Percentiles rank a stretch among this genome's conserved stretches.
These are phyloP conservation scores for Blastocladiella britannica DNA, from an alignment of 192 early-diverging fungal species.

Conservation along the genomic window DNA sequence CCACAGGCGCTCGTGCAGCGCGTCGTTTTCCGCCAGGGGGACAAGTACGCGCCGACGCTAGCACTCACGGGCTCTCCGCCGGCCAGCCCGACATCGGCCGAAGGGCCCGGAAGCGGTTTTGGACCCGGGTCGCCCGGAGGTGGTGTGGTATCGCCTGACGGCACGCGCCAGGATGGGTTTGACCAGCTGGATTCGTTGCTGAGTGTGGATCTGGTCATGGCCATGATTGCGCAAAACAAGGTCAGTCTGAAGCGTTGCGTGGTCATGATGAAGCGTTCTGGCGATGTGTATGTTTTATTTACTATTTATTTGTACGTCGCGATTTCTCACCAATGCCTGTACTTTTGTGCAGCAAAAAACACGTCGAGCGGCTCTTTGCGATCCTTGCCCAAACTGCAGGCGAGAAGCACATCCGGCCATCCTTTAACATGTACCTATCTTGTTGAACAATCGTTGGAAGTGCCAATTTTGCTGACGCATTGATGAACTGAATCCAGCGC, in stretches of 20 bases:
- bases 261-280: not conserved
- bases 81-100: too few species aligned
- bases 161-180: slow-evolving; percentile 8
- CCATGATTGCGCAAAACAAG: slow-evolving; percentile 76
- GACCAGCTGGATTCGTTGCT: slow-evolving; percentile 39
- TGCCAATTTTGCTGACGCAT: too few species aligned
- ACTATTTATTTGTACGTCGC: not conserved
- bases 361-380: slow-evolving; percentile 60
- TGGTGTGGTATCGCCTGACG: too few species aligned
- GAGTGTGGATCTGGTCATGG: slow-evolving; percentile 60
- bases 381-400: slow-evolving; percentile 48
- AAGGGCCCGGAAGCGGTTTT: too few species aligned
- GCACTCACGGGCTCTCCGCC: too few species aligned
- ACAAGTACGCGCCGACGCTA: slow-evolving; percentile 26
- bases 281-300: not conserved
- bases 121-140: too few species aligned
- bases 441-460: too few species aligned
- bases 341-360: slow-evolving; percentile 28
- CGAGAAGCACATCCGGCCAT: slow-evolving; percentile 47
- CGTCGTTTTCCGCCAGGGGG: slow-evolving; percentile 12
- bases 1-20: not conserved
- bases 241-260: slow-evolving; percentile 14
- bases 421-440: slow-evolving; percentile 25
- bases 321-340: not conserved
- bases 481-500: slow-evolving; percentile 21